Base-by-base conservation (phyloP, 2,329 filamentous ascomycete species). In the Orbilia brochopaga region DNA sequence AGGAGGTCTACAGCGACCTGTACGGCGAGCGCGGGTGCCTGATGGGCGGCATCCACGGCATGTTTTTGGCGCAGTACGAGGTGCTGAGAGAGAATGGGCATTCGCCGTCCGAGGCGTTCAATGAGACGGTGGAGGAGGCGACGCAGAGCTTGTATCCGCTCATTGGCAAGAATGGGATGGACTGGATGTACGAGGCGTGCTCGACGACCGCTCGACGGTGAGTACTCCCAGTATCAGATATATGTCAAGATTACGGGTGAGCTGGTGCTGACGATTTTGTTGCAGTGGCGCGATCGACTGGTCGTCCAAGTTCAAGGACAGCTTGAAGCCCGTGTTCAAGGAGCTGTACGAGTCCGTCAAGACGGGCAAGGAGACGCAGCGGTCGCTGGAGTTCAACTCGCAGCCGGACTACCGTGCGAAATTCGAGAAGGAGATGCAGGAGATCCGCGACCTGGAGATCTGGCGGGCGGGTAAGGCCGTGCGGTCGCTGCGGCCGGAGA, bases 41-140 rank as follows among this genome's bases (percentile, higher is more conserved):
- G 79, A 99, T 99, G 94, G 94, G 94, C 78, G 94, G 94, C 83
- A 99, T 99, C 83, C 94, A 99, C 87, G 94, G 94, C 81, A 99
- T 99, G 94, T 99, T 99, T 90, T 91, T 99, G 77, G 94, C 94
- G 74, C 94, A 99, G 86, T 99, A 99, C 87, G 94, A 99, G 87
- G 94, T 99, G 77, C 92, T 99, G 83, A 92, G 94, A 80, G 94
- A 99, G 88, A 90, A 90, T 78, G 94, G 94, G 83, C 94, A 99
- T 89, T 90, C 86, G 83, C 94, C 94, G 81, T 93, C 90, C 78
- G 94, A 99, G 85, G 94, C 94, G 77, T 99, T 99, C 90, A 99
- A 99, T 88, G 94, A 99, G 91, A 99, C 94, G 77, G 94, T 99
- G 77, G 94, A 99, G 87, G 94, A 99, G 87, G 94, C 94, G 76